phyloP scores from a whole-genome alignment of 1,284 basidiomycete species.

The Cutaneotrichosporon arboriforme region DNA sequence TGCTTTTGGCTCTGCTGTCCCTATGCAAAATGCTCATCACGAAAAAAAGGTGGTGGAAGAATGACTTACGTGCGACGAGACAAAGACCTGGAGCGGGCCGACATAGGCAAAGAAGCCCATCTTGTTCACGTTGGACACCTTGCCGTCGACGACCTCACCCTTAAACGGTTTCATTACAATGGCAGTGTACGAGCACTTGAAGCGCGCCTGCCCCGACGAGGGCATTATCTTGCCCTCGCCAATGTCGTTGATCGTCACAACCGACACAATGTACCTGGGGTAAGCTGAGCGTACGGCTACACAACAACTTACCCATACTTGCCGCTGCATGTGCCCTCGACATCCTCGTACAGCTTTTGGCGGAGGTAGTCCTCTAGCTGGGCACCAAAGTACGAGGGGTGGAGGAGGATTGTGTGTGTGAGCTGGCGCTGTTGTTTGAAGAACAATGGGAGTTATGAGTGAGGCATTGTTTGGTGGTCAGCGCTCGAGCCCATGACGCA shows the following conservation, averaged over 20 bases:
- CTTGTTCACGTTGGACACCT: constrained; percentile 85
- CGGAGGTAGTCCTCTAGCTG: constrained; percentile 89
- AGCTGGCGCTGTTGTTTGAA: constrained; percentile 73
- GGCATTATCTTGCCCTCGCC: constrained; percentile 86
- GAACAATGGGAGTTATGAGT: neutral
- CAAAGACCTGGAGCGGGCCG: constrained; percentile 85
- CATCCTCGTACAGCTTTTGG: constrained; percentile 88
- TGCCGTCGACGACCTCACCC: constrained; percentile 95
- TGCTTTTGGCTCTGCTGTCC: constrained; percentile 32
- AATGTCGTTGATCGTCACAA: constrained; percentile 81
- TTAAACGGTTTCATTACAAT: constrained; percentile 98
- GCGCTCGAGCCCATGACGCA: constrained; percentile 14
- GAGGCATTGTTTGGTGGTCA: neutral
- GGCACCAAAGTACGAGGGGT: constrained; percentile 96
- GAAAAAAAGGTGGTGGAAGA: constrained; percentile 1
- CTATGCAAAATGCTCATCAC: constrained; percentile 41
- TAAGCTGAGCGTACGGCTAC: constrained; percentile 11
- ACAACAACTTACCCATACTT: constrained; percentile 66
- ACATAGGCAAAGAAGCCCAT: constrained; percentile 81
- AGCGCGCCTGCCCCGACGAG: constrained; percentile 90
- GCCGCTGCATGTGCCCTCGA: constrained; percentile 95
- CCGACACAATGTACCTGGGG: constrained; percentile 87
- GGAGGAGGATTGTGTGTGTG: constrained; percentile 89
- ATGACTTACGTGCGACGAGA: constrained; percentile 78
- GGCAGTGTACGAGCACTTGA: constrained; percentile 81